Percentiles rank a stretch among this genome's conserved stretches.
These are phyloP conservation scores for Cordyceps pruinosa DNA, from an alignment of 2,329 filamentous ascomycete genomes.

Conservation along the genomic window DNA sequence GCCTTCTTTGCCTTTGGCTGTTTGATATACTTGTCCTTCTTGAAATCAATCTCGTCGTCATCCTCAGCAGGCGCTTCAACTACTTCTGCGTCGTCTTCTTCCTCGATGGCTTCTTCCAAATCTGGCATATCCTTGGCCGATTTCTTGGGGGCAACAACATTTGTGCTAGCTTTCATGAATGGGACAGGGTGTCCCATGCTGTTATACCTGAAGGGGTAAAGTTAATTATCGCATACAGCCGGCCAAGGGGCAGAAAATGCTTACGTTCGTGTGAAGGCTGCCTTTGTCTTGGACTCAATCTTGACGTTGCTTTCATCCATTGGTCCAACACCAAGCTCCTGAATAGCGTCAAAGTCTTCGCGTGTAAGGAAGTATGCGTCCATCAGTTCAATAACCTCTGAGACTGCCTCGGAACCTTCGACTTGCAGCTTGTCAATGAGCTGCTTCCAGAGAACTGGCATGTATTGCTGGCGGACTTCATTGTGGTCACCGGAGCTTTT, in stretches of 20 bases:
- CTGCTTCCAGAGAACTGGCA: conserved; percentile 80
- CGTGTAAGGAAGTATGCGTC: conserved; percentile 92
- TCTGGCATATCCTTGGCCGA: conserved; percentile 73
- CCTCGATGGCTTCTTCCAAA: conserved; percentile 91
- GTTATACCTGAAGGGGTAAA: conserved; percentile 65
- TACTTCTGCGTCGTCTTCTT: conserved; percentile 69
- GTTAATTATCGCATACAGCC: conserved; percentile 3
- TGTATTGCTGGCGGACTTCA: conserved; percentile 89
- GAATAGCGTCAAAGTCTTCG: conserved; percentile 88
- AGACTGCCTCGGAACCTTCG: conserved; percentile 76
- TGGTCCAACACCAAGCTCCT: conserved; percentile 82
- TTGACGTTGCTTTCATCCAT: conserved; percentile 70
- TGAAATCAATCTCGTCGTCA: conserved; percentile 73
- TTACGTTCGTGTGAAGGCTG: conserved; percentile 81
- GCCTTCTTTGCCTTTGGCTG: conserved; percentile 66
- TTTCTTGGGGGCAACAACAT: conserved; percentile 65
- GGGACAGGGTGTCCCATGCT: conserved; percentile 78
- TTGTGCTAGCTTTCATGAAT: conserved; percentile 83
- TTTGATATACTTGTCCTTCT: conserved; percentile 95
- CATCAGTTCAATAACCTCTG: conserved; percentile 87
- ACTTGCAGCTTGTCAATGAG: conserved; percentile 66
- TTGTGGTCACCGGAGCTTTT: conserved; percentile 84
- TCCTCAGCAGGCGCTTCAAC: conserved; percentile 56
- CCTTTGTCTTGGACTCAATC: conserved; percentile 79
- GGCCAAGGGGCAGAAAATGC: conserved; percentile 29